These are phyloP conservation scores for Eutrema salsugineum DNA, from an alignment of 441 rosid genomes.

Conservation along the genomic window DNA sequence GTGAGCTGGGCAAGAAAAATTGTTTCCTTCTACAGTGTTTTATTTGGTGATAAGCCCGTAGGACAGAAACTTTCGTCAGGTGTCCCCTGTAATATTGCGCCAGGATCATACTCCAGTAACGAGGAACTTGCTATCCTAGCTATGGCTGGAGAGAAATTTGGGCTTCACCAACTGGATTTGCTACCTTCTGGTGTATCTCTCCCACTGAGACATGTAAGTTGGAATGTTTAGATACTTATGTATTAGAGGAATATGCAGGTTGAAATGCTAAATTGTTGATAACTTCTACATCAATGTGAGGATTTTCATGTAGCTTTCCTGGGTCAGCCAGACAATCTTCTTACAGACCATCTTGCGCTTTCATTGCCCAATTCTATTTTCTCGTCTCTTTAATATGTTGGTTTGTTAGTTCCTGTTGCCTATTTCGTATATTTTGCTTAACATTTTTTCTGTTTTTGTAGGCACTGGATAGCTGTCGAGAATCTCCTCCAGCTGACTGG, in stretches of 20 bases:
- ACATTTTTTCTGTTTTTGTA: constrained; percentile 32
- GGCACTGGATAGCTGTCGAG: constrained; percentile 95
- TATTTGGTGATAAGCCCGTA: constrained; percentile 72
- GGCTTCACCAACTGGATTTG: constrained; percentile 82
- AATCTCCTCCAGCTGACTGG: constrained; percentile 96
- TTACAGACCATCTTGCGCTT: not conserved
- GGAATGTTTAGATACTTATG: constrained; percentile 1
- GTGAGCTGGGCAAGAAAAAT: constrained; percentile 84
- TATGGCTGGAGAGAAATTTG: constrained; percentile 98
- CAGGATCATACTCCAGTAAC: constrained; percentile 65
- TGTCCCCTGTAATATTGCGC: constrained; percentile 69
- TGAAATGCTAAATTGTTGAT: constrained; percentile 12
- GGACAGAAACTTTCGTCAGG: constrained; percentile 77
- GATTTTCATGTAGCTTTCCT: constrained; percentile 9
- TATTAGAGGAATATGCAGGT: constrained; percentile 6
- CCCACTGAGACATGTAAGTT: constrained; percentile 96
- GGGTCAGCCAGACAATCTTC: not conserved
- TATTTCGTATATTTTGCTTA: constrained; percentile 17
- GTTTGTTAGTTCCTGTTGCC: not conserved
- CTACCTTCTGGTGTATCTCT: constrained; percentile 94
- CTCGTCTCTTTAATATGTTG: not conserved
- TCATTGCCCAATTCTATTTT: not conserved
- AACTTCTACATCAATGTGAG: not conserved
- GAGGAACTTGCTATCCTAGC: constrained; percentile 93
- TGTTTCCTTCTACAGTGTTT: constrained; percentile 79